Evolutionary conservation across 1,284 basidiomycete genomes (phyloP).

Genomic region (Bothia castanella): DNA sequence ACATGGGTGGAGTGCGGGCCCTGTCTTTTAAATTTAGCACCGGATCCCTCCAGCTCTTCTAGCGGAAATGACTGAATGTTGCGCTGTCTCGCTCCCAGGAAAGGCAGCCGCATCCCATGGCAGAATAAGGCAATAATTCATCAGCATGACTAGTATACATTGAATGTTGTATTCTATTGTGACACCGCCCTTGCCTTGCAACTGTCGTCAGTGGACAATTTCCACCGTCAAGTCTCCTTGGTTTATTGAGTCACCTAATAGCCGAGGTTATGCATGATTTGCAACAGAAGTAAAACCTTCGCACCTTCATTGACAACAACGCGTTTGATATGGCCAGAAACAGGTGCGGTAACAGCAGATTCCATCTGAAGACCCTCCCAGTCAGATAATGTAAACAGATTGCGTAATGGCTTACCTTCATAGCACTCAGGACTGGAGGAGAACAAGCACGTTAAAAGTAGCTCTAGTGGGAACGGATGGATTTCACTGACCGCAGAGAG

Average conservation of each 20-base stretch:
- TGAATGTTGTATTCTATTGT: slow-evolving; percentile 17
- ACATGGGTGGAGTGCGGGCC: slow-evolving; percentile 11
- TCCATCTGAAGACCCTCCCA: slow-evolving; percentile 71
- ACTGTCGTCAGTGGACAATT: slow-evolving; percentile 60
- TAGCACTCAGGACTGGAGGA: slow-evolving; percentile 73
- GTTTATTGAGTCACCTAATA: slow-evolving; percentile 78
- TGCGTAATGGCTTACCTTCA: slow-evolving; percentile 61
- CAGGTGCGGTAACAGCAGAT: slow-evolving; percentile 91
- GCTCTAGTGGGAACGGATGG: neutral
- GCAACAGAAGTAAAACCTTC: slow-evolving; percentile 10
- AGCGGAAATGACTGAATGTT: slow-evolving; percentile 19
- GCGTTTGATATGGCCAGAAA: slow-evolving; percentile 91
- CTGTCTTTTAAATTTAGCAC: slow-evolving; percentile 12
- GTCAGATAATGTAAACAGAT: slow-evolving; percentile 15
- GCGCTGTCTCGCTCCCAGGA: neutral
- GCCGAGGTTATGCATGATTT: slow-evolving; percentile 7
- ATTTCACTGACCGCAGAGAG: slow-evolving; percentile 66
- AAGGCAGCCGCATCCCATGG: slow-evolving; percentile 1
- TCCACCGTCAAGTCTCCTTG: slow-evolving; percentile 86
- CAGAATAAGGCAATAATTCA: slow-evolving; percentile 4
- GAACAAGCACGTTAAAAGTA: slow-evolving; percentile 8
- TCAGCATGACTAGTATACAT: slow-evolving; percentile 23
- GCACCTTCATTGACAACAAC: slow-evolving; percentile 83
- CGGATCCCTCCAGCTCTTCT: slow-evolving; percentile 4
- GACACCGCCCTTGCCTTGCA: slow-evolving; percentile 7